Evolutionary conservation across 495 filamentous ascomycete species (phyloP).

Genomic region (Aspergillus diversus): DNA sequence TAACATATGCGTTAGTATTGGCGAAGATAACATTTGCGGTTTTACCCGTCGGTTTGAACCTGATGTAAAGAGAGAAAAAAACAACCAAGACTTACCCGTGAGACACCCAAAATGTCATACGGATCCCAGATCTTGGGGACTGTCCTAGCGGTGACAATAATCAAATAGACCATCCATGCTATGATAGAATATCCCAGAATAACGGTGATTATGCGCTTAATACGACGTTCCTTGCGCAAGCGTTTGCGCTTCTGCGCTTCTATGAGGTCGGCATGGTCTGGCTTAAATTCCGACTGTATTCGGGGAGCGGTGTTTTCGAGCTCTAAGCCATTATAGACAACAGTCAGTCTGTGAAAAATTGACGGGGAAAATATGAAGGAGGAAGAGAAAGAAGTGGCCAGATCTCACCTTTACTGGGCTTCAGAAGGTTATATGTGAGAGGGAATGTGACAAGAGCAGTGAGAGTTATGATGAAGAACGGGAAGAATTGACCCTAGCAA

Average conservation of each 20-base stretch:
- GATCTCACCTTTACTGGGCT: constrained; percentile 68
- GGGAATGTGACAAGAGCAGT: constrained; percentile 86
- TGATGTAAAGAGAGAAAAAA: background rate
- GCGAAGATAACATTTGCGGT: background rate
- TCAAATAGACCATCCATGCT: constrained; percentile 91
- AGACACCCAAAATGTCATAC: constrained; percentile 87
- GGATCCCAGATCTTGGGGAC: constrained; percentile 88
- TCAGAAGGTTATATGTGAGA: constrained; percentile 83
- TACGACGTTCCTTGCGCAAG: constrained; percentile 83
- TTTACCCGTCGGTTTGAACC: background rate
- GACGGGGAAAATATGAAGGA: background rate
- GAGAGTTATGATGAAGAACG: constrained; percentile 95
- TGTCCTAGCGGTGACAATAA: constrained; percentile 74
- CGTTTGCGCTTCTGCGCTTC: constrained; percentile 84
- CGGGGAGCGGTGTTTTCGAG: constrained; percentile 68
- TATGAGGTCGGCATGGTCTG: constrained; percentile 80
- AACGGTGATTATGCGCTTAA: constrained; percentile 83
- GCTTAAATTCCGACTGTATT: constrained; percentile 77
- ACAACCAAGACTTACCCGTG: constrained; percentile 59
- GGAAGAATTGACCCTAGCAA: constrained; percentile 90
- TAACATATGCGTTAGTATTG: constrained; percentile 12
- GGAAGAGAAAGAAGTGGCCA: constrained; percentile 16
- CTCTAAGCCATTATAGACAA: constrained; percentile 37
- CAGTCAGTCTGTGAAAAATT: background rate
- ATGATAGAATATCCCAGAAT: constrained; percentile 80